Evolutionary conservation across 164 flowering plant species (phyloP), one percentile per base, ranked within the genome.

Genomic region (Kalanchoe fedtschenkoi): DNA sequence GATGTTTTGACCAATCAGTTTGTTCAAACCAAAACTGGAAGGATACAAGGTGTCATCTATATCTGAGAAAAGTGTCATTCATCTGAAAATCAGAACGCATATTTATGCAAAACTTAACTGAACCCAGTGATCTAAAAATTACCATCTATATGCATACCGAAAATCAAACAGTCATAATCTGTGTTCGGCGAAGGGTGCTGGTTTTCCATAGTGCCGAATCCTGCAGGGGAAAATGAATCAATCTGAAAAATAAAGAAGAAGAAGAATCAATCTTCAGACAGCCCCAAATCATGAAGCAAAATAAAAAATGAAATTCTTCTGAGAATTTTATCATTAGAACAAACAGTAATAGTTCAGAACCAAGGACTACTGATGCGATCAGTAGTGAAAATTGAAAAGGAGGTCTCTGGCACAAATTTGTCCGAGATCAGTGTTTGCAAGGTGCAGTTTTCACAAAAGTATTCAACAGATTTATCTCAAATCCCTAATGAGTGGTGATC

Each of bases 11-110:
- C 26, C 6, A 58, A 58, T 58, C 8, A 16, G 41, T 16, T 1
- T 9, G 28, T 28, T 14, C 28, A 58, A 58, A 34, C 61, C 61
- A 34, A 41, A 58, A 37, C 61, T 58, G 61, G 5, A 58, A 22
- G 61, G 38, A 24, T 58, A 58, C 4, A 58, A 13, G 16, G 61
- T 58, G 16, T 58, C 61, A 21, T 58, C 61, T 22, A 58, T 19
- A 35, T 58, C 61, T 51, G 17, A 51, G 3, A 13, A 26, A 47
- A 10, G 3, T n/a, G n/a, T 26, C 28, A 51, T 24, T 13, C 28
- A 51, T 24, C 28, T 1, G 24, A 22, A 22, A 47, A 21, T 26
- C 32, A 51, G 30, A 24, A 11, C 10, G 30, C 56, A 26, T 24
- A 51, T 6, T 51, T 14, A 47, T 4, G 11, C 15, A 22, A 4